A percentile compares a stretch with the other conserved stretches of the same genome.
Conservation (phyloP, 2,329 filamentous ascomycete genomes). For the Fusarium tjaetaba region DNA sequence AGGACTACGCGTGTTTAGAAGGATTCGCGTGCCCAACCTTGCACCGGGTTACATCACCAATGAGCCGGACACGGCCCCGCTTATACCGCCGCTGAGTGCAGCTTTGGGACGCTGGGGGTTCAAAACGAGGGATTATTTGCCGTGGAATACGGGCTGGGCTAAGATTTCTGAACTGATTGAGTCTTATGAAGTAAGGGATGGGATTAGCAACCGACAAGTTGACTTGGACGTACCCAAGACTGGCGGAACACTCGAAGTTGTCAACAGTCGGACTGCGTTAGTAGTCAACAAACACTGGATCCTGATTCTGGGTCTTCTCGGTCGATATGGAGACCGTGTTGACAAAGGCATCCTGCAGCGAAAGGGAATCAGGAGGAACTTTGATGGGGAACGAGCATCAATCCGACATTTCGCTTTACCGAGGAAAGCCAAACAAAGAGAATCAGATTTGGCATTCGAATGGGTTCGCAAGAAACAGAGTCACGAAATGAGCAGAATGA, state of each 20-base stretch:
- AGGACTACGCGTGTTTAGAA: not conserved
- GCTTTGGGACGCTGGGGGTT: not conserved
- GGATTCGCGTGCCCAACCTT: not conserved
- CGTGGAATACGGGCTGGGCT: not conserved
- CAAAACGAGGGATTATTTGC: not conserved
- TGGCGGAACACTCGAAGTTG: not conserved
- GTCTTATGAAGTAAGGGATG: not conserved
- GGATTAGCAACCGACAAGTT: not conserved
- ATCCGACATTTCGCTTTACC: not conserved
- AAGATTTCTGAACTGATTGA: not conserved
- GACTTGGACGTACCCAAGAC: accelerated
- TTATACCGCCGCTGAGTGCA: not conserved
- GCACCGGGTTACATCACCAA: not conserved
- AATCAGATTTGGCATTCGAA: accelerated
- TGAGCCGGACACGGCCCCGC: not conserved
- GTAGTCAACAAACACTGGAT: not conserved
- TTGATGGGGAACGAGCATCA: not conserved
- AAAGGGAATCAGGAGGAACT: not conserved
- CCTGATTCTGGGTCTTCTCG: not conserved
- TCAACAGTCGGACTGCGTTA: not conserved
- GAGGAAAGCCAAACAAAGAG: accelerated
- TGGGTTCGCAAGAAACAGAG: not conserved
- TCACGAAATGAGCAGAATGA: not conserved
- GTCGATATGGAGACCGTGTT: not conserved
- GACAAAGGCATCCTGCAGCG: not conserved